Base-by-base conservation (phyloP, 176 grass and related monocot species). In the Themeda triandra region DNA sequence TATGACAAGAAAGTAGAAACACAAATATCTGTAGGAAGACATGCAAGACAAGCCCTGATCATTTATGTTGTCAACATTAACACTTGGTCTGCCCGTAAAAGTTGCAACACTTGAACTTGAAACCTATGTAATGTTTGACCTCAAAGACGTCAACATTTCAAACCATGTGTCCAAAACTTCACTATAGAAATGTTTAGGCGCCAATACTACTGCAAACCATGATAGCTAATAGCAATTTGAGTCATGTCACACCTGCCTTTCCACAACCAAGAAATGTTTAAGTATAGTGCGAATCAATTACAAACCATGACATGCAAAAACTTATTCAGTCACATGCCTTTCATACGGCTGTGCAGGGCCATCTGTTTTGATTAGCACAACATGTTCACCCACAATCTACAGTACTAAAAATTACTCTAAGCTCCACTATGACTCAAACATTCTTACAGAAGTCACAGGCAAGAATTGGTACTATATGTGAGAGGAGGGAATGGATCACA, bases 171-270 rank as follows among this genome's bases (percentile, higher is more conserved):
- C 41, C 32, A 59, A 84, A 70, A 28, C 6, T 30, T 75, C 14
- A 39, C 23, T 54, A 30, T 58, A 12, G n/a, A 89, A 85, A 80
- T 75, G 59, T 51, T 75, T 60, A 85, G 15, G 27, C 59, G 35
- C 56, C 67, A 88, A 49, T 75, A 42, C 14, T 80, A 48, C 15
- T 71, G 67, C 65, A 83, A 78, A 83, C 10, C 7, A 23, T 24
- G 49, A 67, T 40, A 69, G 66, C 23, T 37, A 49, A 74, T 56
- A 54, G 66, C 37, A 10, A 75, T 79, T 79, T 79, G 2, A 80
- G 28, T 9, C 66, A 66, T 56, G 53, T 56, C 21, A 53, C 18
- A 73, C 37, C 71, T 75, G 11, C 35, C 13, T 68, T 75, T 56
- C 25, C 25, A 37, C 25, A 82, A 6, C 6, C 44, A 73, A 73